phyloP scores from a whole-genome alignment of 345 rosid genomes.

The Lenwebbia sp. region DNA sequence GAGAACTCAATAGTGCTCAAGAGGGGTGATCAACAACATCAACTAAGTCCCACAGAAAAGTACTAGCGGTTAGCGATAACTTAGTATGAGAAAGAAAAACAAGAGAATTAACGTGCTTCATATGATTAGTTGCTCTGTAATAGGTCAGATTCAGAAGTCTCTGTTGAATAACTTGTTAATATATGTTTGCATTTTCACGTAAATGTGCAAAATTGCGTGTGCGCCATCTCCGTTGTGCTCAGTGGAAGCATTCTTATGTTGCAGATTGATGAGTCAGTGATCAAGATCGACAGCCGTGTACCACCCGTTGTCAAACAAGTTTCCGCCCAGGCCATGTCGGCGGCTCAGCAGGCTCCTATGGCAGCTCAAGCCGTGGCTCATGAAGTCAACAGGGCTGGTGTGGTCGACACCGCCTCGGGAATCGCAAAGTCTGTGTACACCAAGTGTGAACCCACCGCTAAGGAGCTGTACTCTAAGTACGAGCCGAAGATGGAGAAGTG shows the following conservation, averaged over 20 bases:
- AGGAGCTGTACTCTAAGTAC: constrained; percentile 58
- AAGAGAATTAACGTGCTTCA: not conserved
- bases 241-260: not conserved
- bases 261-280: constrained; percentile 72
- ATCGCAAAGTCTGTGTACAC: constrained; percentile 51
- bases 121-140: not conserved
- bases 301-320: constrained; percentile 69
- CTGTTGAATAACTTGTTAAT: not conserved
- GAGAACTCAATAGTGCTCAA: not conserved
- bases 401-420: constrained; percentile 61
- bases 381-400: constrained; percentile 59
- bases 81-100: not conserved
- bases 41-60: no score
- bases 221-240: not conserved
- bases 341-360: constrained; percentile 58
- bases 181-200: not conserved
- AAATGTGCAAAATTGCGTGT: not conserved
- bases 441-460: constrained; percentile 54
- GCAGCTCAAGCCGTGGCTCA: constrained; percentile 53
- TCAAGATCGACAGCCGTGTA: constrained; percentile 46
- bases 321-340: constrained; percentile 58
- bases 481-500: constrained; percentile 85
- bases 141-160: not conserved
- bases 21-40: not conserved
- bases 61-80: not conserved